Percentiles rank a stretch among this genome's conserved stretches.
Evolutionary conservation across 2,329 filamentous ascomycete species (phyloP).

Genomic region (Stenocarpella maydis): DNA sequence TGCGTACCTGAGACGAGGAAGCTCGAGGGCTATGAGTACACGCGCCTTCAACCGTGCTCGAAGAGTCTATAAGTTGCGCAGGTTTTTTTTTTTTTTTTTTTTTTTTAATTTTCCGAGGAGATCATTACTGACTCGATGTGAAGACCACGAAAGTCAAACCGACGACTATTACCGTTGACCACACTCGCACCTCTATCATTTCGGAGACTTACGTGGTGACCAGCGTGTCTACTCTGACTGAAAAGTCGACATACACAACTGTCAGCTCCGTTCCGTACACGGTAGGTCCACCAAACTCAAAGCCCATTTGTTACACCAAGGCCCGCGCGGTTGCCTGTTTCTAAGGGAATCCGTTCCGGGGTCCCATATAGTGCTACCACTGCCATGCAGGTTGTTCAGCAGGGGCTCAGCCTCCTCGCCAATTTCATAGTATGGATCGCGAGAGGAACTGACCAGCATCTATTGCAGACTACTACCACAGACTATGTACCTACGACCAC

Average conservation of each 20-base stretch:
- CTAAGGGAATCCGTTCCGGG: not conserved
- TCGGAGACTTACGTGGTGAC: not conserved
- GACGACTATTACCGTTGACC: not conserved
- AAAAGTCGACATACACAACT: not conserved
- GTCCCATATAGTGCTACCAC: not conserved
- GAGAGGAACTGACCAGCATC: not conserved
- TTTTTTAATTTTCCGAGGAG: not conserved
- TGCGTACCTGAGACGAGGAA: not conserved
- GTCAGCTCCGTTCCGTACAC: constrained; percentile 15
- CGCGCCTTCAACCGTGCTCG: not conserved
- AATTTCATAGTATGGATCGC: not conserved
- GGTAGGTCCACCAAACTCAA: not conserved
- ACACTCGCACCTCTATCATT: not conserved
- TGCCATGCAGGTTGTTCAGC: too few species aligned
- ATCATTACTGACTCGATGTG: not conserved
- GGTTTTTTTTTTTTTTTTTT: too few species aligned
- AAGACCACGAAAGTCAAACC: not conserved
- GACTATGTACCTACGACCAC: not conserved
- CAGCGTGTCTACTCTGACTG: not conserved
- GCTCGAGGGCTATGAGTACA: not conserved
- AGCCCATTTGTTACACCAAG: not conserved
- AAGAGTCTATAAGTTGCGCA: not conserved
- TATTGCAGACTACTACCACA: not conserved
- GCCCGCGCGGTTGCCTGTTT: not conserved
- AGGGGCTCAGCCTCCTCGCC: not conserved